Evolutionary conservation across 768 basidiomycete genomes (phyloP).

Genomic region (Tephrocybe sp.): DNA sequence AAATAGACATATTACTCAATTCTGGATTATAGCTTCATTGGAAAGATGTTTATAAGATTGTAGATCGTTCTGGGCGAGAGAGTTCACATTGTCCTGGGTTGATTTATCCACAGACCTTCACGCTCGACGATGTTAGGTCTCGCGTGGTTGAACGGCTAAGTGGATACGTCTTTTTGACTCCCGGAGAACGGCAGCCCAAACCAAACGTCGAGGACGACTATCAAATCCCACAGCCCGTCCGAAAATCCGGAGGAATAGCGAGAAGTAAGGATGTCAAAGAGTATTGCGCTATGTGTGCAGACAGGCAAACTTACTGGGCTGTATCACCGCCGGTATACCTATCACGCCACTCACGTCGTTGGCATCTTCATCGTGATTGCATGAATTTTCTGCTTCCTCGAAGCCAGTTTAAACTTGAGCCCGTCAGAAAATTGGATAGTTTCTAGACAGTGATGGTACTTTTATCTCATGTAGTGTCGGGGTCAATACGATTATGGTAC

Average conservation of each 20-base stretch:
- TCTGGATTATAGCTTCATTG: not conserved
- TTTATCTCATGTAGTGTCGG: not conserved
- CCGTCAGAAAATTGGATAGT: not conserved
- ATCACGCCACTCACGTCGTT: constrained; percentile 7
- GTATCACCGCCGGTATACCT: constrained; percentile 10
- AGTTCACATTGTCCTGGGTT: constrained; percentile 3
- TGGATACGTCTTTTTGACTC: constrained; percentile 6
- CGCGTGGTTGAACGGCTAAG: constrained; percentile 6
- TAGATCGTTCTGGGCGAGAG: constrained; percentile 5
- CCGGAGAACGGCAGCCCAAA: not conserved
- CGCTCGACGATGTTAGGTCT: constrained; percentile 9
- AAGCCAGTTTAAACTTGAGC: constrained; percentile 6
- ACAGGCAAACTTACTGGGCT: constrained; percentile 8
- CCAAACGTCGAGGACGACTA: not conserved
- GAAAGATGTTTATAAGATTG: constrained; percentile 8
- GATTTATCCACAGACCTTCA: constrained; percentile 5
- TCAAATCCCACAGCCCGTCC: not conserved
- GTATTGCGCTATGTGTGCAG: constrained; percentile 4
- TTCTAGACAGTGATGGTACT: not conserved
- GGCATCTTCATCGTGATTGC: constrained; percentile 12
- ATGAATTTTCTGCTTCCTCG: constrained; percentile 8
- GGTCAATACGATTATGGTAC: not conserved
- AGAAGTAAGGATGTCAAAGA: not conserved
- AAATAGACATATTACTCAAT: not conserved
- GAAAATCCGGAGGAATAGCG: not conserved